phyloP scores from a whole-genome alignment of 2,329 filamentous ascomycete genomes.

The Pleoardoris graminearum region DNA sequence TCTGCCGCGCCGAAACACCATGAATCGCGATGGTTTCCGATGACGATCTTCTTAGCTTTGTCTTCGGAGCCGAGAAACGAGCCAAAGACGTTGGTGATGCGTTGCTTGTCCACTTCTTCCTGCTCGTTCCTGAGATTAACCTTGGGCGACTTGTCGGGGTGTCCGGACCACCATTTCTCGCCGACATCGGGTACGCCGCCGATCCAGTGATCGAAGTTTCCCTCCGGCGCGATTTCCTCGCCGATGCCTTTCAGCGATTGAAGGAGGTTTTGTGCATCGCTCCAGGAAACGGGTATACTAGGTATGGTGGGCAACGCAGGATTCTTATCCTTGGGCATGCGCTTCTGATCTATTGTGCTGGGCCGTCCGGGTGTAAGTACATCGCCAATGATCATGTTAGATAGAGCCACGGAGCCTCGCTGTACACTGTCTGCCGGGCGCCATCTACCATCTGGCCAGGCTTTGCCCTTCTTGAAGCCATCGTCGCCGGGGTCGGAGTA shows the following conservation, averaged over 20 bases:
- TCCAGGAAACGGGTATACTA: constrained; percentile 86
- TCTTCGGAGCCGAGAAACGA: constrained; percentile 84
- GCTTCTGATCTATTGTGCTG: constrained; percentile 66
- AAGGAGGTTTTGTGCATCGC: constrained; percentile 80
- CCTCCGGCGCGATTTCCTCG: constrained; percentile 56
- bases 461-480: constrained; percentile 72
- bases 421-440: constrained; percentile 84
- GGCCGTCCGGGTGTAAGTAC: constrained; percentile 89
- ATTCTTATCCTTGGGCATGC: constrained; percentile 71
- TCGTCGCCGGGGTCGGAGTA: constrained; percentile 90
- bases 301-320: constrained; percentile 79
- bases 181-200: constrained; percentile 6
- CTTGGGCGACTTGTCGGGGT: constrained; percentile 67
- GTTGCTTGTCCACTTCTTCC: constrained; percentile 78
- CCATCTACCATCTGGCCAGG: constrained; percentile 75
- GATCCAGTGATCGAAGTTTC: constrained; percentile 42
- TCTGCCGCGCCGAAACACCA: constrained; percentile 89
- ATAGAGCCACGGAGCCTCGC: constrained; percentile 77
- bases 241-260: constrained; percentile 77
- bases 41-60: constrained; percentile 77
- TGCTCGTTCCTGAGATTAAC: constrained; percentile 85
- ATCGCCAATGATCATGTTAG: constrained; percentile 84
- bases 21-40: constrained; percentile 91
- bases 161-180: constrained; percentile 83
- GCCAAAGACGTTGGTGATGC: constrained; percentile 91